A percentile compares a stretch with the other conserved stretches of the same genome.
Conservation (phyloP, 768 basidiomycete species). For the Cytidiella melzeri region DNA sequence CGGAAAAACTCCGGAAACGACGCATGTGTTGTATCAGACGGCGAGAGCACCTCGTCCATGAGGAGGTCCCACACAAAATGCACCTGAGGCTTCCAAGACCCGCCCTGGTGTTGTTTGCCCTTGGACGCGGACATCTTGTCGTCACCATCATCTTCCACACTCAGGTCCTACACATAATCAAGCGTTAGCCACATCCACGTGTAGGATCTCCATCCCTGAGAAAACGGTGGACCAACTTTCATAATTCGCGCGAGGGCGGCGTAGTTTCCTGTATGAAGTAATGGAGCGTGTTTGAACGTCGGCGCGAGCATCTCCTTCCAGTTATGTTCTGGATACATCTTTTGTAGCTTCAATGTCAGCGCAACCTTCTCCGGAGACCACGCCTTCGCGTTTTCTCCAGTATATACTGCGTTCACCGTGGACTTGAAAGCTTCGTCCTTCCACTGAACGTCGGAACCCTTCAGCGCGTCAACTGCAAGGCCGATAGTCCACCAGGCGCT, state of each 20-base stretch:
- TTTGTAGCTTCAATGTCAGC: slow-evolving; percentile 65
- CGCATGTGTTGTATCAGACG: slow-evolving; percentile 38
- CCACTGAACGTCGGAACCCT: slow-evolving; percentile 61
- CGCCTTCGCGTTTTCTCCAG: slow-evolving; percentile 31
- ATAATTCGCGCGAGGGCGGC: slow-evolving; percentile 65
- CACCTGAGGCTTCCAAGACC: slow-evolving; percentile 81
- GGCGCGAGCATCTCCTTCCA: slow-evolving; percentile 66
- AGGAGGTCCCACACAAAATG: slow-evolving; percentile 91
- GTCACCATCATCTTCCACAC: slow-evolving; percentile 27
- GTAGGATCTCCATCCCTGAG: background rate
- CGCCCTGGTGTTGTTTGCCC: no score
- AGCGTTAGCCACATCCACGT: background rate
- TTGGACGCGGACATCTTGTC: slow-evolving; percentile 43
- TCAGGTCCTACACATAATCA: slow-evolving; percentile 41
- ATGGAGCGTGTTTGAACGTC: slow-evolving; percentile 66
- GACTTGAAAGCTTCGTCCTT: slow-evolving; percentile 53
- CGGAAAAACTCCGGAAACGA: slow-evolving; percentile 90
- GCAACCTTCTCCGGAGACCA: slow-evolving; percentile 94
- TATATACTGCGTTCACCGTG: slow-evolving; percentile 47
- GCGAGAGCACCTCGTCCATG: slow-evolving; percentile 65
- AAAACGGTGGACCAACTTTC: slow-evolving; percentile 44
- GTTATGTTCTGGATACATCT: slow-evolving; percentile 48
- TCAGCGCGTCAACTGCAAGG: slow-evolving; percentile 55
- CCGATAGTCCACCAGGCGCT: slow-evolving; percentile 83
- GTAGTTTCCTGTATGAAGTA: slow-evolving; percentile 74